Conservation (phyloP, 1,284 basidiomycete species). For the Sporisorium scitamineum region DNA sequence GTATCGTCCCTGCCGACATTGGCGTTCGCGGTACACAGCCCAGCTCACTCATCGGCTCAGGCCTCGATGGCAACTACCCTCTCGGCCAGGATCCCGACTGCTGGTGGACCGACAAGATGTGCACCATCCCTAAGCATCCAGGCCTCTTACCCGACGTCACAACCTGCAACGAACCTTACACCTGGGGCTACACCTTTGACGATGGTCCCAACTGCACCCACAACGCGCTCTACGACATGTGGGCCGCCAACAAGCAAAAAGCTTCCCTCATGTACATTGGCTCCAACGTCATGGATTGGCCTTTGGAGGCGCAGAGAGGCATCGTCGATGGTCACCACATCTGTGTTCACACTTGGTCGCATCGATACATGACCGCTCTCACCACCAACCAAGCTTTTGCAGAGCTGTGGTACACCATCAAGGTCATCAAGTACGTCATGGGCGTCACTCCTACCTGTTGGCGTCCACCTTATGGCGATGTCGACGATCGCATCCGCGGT, state of each 20-base stretch:
- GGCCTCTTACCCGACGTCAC: constrained; percentile 69
- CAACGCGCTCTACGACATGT: constrained; percentile 73
- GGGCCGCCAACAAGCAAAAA: constrained; percentile 71
- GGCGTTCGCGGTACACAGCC: constrained; percentile 62
- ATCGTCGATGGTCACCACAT: constrained; percentile 56
- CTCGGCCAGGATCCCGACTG: constrained; percentile 51
- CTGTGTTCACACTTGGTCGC: constrained; percentile 69
- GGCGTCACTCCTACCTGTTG: constrained; percentile 72
- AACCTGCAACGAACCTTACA: constrained; percentile 70
- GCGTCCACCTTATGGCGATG: constrained; percentile 72
- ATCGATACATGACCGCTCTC: constrained; percentile 72
- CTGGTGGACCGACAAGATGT: constrained; percentile 56
- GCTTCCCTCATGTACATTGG: constrained; percentile 72
- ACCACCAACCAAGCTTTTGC: constrained; percentile 72
- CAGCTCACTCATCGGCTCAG: constrained; percentile 5
- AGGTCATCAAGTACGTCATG: constrained; percentile 72
- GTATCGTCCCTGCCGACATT: constrained; percentile 64
- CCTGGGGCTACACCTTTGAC: constrained; percentile 73
- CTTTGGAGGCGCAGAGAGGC: constrained; percentile 72
- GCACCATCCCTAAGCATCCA: constrained; percentile 60
- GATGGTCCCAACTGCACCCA: constrained; percentile 71
- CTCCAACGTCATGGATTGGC: constrained; percentile 73
- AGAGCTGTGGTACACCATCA: constrained; percentile 73
- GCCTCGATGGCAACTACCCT: constrained; percentile 15
- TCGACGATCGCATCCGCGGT: constrained; percentile 73